A percentile compares a stretch with the other conserved stretches of the same genome.
These are phyloP conservation scores for Porphyrellus cyaneotinctus DNA, from an alignment of 768 basidiomycete genomes.

Conservation along the genomic window DNA sequence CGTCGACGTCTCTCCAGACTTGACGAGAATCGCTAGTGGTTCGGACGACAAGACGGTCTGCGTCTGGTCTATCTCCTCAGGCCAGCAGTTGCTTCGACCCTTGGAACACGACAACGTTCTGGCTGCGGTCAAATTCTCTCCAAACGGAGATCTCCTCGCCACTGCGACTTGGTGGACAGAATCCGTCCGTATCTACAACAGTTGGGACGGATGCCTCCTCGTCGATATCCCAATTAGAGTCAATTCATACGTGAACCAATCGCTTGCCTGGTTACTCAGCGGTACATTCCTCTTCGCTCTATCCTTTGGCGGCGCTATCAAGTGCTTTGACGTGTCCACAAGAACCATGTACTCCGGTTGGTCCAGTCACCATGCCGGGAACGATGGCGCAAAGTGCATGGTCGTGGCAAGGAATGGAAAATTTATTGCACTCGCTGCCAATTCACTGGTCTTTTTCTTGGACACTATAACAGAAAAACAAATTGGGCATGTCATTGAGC, in stretches of 20 bases:
- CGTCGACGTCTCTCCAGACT: slow-evolving; percentile 16
- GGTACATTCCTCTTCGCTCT: slow-evolving; percentile 2
- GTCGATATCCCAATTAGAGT: slow-evolving; percentile 7
- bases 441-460: slow-evolving; percentile 8
- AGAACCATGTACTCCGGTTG: not conserved
- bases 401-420: slow-evolving; percentile 7
- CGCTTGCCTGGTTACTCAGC: slow-evolving; percentile 7
- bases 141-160: slow-evolving; percentile 5
- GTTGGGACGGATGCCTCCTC: slow-evolving; percentile 3
- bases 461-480: slow-evolving; percentile 1
- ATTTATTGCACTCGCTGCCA: slow-evolving; percentile 5
- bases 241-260: slow-evolving; percentile 9
- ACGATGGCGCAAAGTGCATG: slow-evolving; percentile 1
- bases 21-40: slow-evolving; percentile 4
- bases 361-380: not conserved
- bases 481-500: slow-evolving; percentile 5
- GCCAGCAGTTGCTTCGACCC: slow-evolving; percentile 7
- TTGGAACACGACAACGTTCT: slow-evolving; percentile 6
- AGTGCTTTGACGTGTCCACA: slow-evolving; percentile 2
- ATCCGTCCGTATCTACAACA: slow-evolving; percentile 11
- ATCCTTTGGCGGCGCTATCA: slow-evolving; percentile 11
- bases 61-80: slow-evolving; percentile 8
- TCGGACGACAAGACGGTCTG: slow-evolving; percentile 12
- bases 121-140: slow-evolving; percentile 13
- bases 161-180: slow-evolving; percentile 15